Evolutionary conservation across 2,329 filamentous ascomycete genomes (phyloP).

Genomic region (Neocucurbitaria cava): DNA sequence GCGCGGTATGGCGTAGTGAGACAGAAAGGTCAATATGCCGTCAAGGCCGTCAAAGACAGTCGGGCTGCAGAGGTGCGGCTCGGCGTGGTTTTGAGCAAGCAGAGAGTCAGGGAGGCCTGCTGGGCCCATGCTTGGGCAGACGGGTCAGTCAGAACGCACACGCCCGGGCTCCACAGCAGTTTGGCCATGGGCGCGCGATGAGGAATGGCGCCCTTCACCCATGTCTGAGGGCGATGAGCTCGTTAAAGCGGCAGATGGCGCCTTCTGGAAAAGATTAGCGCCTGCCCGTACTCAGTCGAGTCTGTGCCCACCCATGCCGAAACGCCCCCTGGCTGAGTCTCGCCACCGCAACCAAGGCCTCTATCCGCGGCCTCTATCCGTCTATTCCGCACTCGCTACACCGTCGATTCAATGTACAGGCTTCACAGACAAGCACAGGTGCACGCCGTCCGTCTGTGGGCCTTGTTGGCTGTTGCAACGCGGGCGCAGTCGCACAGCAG

Average conservation of each 20-base stretch:
- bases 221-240: constrained; percentile 13
- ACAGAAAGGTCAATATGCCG: constrained; percentile 25
- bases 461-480: no score
- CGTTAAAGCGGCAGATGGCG: constrained; percentile 21
- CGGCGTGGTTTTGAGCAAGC: constrained; percentile 48
- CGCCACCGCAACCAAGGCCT: no score
- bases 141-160: constrained; percentile 27
- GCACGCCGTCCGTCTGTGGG: no score
- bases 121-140: constrained; percentile 25
- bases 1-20: constrained; percentile 27
- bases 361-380: background rate
- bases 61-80: constrained; percentile 39
- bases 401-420: no score
- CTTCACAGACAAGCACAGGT: no score
- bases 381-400: no score
- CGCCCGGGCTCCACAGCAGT: constrained; percentile 20
- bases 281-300: no score
- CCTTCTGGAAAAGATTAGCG: constrained; percentile 31
- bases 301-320: constrained; percentile 2
- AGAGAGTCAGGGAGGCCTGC: constrained; percentile 20
- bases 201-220: constrained; percentile 15
- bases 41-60: constrained; percentile 26
- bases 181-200: constrained; percentile 13
- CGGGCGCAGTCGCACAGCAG: constrained; percentile 1
- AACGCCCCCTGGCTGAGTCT: constrained; percentile 1